Evolutionary conservation across 2,329 filamentous ascomycete genomes (phyloP).

Genomic region (Grosmannia serpens): DNA sequence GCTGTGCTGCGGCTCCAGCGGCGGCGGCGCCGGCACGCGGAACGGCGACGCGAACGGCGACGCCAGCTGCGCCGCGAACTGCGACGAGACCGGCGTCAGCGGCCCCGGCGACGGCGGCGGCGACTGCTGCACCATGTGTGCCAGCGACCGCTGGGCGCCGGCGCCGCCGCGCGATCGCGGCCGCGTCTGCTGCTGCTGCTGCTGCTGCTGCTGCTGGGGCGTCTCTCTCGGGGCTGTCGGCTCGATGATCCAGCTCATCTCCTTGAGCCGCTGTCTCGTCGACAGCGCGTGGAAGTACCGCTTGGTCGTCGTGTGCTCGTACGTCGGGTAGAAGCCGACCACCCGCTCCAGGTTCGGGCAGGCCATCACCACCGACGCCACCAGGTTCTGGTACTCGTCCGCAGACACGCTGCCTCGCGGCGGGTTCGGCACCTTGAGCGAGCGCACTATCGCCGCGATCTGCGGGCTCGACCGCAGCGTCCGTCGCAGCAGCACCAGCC

Average conservation of each 20-base stretch:
- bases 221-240: conserved; percentile 18
- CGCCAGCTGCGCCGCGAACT: neutral
- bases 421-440: conserved; percentile 36
- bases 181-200: conserved; percentile 11
- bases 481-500: conserved; percentile 44
- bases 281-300: conserved; percentile 48
- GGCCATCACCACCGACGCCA: conserved; percentile 51
- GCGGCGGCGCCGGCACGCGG: neutral
- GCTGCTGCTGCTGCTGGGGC: conserved; percentile 11
- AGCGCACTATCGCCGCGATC: conserved; percentile 43
- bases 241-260: conserved; percentile 49
- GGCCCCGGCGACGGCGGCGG: neutral
- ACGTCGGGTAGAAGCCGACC: conserved; percentile 39
- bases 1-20: conserved; percentile 24
- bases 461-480: conserved; percentile 42
- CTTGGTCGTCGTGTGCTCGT: conserved; percentile 41
- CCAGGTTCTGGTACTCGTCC: conserved; percentile 43
- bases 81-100: neutral
- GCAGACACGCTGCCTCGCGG: conserved; percentile 23
- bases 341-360: conserved; percentile 53
- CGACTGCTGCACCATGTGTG: neutral
- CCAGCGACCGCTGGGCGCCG: neutral
- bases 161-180: neutral
- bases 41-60: neutral
- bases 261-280: conserved; percentile 40